Conservation (phyloP, 2,329 filamentous ascomycete species). For the Aspergillus fructus region DNA sequence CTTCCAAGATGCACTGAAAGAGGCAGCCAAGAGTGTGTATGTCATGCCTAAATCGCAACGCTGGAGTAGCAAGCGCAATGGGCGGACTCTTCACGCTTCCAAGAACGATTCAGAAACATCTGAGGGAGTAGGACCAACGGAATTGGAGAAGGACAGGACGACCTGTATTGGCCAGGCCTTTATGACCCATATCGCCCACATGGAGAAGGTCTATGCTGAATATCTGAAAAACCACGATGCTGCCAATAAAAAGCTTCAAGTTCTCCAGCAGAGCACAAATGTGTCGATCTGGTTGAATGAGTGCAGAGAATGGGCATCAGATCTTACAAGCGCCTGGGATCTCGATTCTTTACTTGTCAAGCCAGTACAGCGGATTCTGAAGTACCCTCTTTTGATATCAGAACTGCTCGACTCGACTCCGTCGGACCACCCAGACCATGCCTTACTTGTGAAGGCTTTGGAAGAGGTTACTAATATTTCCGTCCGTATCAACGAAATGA, state of each 20-base stretch:
- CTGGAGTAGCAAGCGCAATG: conserved; percentile 54
- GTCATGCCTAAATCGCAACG: conserved; percentile 59
- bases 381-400: conserved; percentile 84
- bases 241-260: conserved; percentile 61
- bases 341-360: conserved; percentile 96
- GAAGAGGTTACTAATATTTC: conserved; percentile 65
- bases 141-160: conserved; percentile 57
- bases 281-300: conserved; percentile 82
- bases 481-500: conserved; percentile 82
- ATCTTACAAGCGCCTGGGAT: conserved; percentile 92
- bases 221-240: conserved; percentile 66
- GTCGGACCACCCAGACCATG: conserved; percentile 77
- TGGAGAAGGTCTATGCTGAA: conserved; percentile 65
- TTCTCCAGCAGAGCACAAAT: conserved; percentile 54
- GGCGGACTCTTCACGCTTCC: conserved; percentile 37
- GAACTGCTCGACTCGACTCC: conserved; percentile 79
- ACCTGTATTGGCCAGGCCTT: conserved; percentile 63
- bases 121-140: conserved; percentile 35
- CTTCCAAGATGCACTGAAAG: conserved; percentile 78
- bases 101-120: conserved; percentile 29
- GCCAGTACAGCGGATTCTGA: conserved; percentile 89
- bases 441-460: conserved; percentile 68
- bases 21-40: conserved; percentile 77
- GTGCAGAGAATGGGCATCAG: conserved; percentile 87
- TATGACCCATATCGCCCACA: conserved; percentile 53